phyloP scores from a whole-genome alignment of 2,329 filamentous ascomycete species.

The Fusarium mexicanum region DNA sequence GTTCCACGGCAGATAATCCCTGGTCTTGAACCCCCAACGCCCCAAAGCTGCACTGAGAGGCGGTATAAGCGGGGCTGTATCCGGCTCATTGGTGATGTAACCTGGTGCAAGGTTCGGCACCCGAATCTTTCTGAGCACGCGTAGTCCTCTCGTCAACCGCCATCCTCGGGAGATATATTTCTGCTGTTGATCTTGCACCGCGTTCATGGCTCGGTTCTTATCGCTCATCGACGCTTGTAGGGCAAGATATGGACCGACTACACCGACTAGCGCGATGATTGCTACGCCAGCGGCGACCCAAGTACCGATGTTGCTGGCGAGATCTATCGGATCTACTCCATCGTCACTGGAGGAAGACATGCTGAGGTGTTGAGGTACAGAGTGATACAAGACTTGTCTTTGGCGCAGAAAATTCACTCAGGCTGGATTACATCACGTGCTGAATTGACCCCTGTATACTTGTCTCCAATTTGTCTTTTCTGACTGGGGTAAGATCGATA shows the following conservation, averaged over 20 bases:
- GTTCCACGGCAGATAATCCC: neutral
- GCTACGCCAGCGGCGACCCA: neutral
- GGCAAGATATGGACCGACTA: neutral
- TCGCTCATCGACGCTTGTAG: neutral
- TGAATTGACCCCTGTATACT: neutral
- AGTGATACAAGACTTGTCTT: accelerated
- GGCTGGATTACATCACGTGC: neutral
- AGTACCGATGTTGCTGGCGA: neutral
- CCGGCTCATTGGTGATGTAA: neutral
- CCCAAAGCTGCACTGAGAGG: neutral
- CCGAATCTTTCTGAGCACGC: neutral
- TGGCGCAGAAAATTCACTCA: neutral
- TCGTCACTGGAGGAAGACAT: neutral
- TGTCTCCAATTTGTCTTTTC: neutral
- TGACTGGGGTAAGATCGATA: too few relatives aligned
- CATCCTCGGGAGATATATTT: neutral
- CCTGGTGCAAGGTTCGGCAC: neutral
- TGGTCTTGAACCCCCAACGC: neutral
- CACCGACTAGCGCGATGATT: neutral
- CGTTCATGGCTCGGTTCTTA: neutral
- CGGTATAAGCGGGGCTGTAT: neutral
- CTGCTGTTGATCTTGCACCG: neutral
- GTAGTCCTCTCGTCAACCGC: neutral
- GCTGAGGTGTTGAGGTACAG: neutral
- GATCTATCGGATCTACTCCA: neutral